These are phyloP conservation scores for Microbotryum scabiosae DNA, from an alignment of 1,284 basidiomycete species.

Conservation along the genomic window DNA sequence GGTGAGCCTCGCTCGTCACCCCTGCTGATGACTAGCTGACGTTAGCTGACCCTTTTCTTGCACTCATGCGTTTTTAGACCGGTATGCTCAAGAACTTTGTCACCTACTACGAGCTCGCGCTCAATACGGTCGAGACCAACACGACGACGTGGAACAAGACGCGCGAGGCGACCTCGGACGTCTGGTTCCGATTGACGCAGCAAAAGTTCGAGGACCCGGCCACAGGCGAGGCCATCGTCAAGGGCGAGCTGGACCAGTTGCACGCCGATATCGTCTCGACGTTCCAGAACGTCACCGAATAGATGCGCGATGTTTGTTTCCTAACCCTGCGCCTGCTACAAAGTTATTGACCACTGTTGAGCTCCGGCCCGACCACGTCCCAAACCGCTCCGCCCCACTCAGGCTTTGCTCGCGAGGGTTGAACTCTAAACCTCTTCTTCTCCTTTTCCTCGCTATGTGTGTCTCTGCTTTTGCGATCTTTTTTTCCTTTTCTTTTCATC, in stretches of 20 bases:
- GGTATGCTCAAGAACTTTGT: slow-evolving; percentile 95
- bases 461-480: background rate
- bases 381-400: too few species aligned
- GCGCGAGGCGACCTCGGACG: slow-evolving; percentile 74
- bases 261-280: slow-evolving; percentile 46
- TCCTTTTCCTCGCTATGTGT: background rate
- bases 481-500: background rate
- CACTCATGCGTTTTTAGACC: slow-evolving; percentile 45
- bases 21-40: too few species aligned
- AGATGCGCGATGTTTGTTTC: background rate
- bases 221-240: slow-evolving; percentile 15
- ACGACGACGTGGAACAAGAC: slow-evolving; percentile 90
- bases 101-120: slow-evolving; percentile 81
- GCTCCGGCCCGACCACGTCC: too few species aligned
- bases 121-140: slow-evolving; percentile 67
- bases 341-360: too few species aligned
- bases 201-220: slow-evolving; percentile 27
- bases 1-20: background rate
- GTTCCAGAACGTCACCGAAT: slow-evolving; percentile 19
- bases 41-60: too few species aligned
- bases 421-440: background rate
- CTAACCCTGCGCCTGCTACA: background rate
- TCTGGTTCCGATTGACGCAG: slow-evolving; percentile 66
- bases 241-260: slow-evolving; percentile 56
- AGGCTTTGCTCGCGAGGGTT: background rate